Evolutionary conservation across 441 rosid genomes (phyloP).

Genomic region (Eutrema salsugineum): DNA sequence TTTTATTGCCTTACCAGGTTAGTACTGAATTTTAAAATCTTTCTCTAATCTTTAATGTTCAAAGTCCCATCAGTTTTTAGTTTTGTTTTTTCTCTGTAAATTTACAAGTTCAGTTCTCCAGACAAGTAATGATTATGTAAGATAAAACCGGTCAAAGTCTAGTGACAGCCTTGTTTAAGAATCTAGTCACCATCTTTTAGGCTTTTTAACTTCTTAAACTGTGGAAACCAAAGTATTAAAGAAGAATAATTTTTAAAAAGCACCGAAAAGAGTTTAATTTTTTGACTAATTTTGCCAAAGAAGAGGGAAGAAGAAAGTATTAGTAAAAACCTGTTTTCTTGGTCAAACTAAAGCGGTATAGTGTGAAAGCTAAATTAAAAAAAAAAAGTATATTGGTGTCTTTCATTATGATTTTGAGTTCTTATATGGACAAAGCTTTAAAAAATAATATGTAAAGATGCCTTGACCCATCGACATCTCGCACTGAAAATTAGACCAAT

Average conservation of each 20-base stretch:
- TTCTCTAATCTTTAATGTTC: constrained; percentile 18
- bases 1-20: constrained; percentile 98
- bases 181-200: constrained; percentile 1
- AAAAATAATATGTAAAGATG: not conserved
- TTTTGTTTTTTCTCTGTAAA: not conserved
- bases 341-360: constrained; percentile 27
- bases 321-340: constrained; percentile 12
- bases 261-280: constrained; percentile 22
- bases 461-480: constrained; percentile 63
- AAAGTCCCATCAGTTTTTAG: constrained; percentile 17
- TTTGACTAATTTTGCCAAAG: constrained; percentile 15
- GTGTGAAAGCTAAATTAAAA: constrained; percentile 2
- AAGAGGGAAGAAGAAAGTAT: not conserved
- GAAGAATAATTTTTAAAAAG: not conserved
- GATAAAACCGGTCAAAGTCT: constrained; percentile 14
- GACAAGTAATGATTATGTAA: constrained; percentile 26
- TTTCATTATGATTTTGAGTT: constrained; percentile 2
- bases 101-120: constrained; percentile 18
- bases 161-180: constrained; percentile 21
- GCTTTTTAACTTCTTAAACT: constrained; percentile 10
- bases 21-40: constrained; percentile 24
- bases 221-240: not conserved
- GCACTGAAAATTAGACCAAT: constrained; percentile 67
- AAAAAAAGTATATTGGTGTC: not conserved
- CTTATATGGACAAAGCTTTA: not conserved